Conservation (phyloP, 1,284 basidiomycete species). For the Ustilago lituana region DNA sequence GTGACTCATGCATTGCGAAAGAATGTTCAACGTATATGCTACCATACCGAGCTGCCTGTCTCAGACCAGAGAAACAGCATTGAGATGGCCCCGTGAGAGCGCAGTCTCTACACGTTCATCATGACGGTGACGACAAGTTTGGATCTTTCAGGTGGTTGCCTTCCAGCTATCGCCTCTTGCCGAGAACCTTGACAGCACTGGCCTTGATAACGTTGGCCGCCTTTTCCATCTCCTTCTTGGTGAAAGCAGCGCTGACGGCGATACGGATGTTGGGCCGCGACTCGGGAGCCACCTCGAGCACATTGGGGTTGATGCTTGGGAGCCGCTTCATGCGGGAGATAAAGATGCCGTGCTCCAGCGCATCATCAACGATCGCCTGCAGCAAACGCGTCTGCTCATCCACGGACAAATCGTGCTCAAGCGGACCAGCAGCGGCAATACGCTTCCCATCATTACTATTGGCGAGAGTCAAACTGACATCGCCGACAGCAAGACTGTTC, state of each 20-base stretch:
- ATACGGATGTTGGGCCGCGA: constrained; percentile 83
- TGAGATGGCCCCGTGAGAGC: no score
- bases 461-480: constrained; percentile 33
- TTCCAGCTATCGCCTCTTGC: constrained; percentile 53
- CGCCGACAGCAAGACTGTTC: constrained; percentile 39
- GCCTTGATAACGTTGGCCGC: constrained; percentile 80
- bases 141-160: no score
- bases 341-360: constrained; percentile 59
- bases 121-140: no score
- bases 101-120: no score
- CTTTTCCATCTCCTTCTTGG: constrained; percentile 90
- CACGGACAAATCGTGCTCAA: constrained; percentile 49
- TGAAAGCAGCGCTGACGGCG: constrained; percentile 80
- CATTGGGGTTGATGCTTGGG: constrained; percentile 54
- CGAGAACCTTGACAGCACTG: constrained; percentile 77
- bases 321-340: constrained; percentile 51
- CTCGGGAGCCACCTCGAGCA: constrained; percentile 52
- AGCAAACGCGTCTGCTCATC: constrained; percentile 58
- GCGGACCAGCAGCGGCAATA: constrained; percentile 10
- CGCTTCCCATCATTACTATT: constrained; percentile 36
- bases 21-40: no score
- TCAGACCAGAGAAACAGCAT: no score
- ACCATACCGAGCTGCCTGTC: no score
- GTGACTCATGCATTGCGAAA: no score
- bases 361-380: constrained; percentile 58